Percentiles rank a stretch among this genome's conserved stretches.
phyloP scores from a whole-genome alignment of 1,284 basidiomycete genomes.

The Xanthoconium separans region DNA sequence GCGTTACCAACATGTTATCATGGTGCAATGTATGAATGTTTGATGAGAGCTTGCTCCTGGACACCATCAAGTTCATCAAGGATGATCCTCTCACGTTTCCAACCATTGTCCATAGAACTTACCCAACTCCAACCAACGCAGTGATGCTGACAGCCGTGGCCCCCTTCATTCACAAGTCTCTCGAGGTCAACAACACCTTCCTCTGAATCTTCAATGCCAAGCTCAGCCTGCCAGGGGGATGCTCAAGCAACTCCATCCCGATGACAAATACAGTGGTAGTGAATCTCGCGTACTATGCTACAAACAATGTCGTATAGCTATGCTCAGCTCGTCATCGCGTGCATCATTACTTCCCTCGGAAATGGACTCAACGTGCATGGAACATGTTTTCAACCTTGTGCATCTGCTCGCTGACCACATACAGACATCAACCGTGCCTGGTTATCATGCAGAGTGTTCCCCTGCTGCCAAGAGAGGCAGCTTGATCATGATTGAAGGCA shows the following conservation, averaged over 20 bases:
- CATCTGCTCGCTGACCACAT: background rate
- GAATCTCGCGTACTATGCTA: slow-evolving; percentile 52
- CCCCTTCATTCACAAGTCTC: slow-evolving; percentile 59
- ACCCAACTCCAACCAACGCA: slow-evolving; percentile 51
- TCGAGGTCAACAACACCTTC: slow-evolving; percentile 54
- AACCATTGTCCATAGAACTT: slow-evolving; percentile 46
- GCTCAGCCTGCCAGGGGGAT: slow-evolving; percentile 54
- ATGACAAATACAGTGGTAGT: too few species aligned
- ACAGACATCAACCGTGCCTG: slow-evolving; percentile 62
- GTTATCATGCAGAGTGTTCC: slow-evolving; percentile 67
- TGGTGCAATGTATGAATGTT: too few species aligned
- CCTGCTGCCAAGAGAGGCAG: slow-evolving; percentile 59
- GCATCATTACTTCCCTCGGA: slow-evolving; percentile 54
- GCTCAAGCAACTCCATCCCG: slow-evolving; percentile 46
- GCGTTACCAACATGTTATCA: too few species aligned
- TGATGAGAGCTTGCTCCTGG: slow-evolving; percentile 30
- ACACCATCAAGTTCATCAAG: slow-evolving; percentile 67
- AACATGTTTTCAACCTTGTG: background rate
- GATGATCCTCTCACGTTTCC: slow-evolving; percentile 66
- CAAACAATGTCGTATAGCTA: slow-evolving; percentile 48
- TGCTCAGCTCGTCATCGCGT: slow-evolving; percentile 50
- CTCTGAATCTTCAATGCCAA: slow-evolving; percentile 55
- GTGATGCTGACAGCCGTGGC: slow-evolving; percentile 48
- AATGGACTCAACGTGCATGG: slow-evolving; percentile 63
- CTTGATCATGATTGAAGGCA: slow-evolving; percentile 69